Evolutionary conservation across 1,139 yeast genomes (phyloP).

Genomic region (Saccharomyces hybrid): DNA sequence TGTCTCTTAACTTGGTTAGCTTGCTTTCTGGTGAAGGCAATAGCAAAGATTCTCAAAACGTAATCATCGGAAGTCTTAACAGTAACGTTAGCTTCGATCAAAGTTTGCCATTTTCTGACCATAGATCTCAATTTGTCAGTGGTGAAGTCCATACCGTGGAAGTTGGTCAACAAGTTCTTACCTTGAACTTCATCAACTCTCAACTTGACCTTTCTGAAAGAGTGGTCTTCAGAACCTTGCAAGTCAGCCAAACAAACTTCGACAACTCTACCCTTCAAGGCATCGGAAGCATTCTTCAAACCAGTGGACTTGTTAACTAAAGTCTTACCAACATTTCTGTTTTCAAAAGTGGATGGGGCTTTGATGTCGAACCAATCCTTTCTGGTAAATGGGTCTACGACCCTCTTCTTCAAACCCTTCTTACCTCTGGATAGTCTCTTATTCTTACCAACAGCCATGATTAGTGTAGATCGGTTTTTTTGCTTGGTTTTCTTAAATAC

Average conservation of each 20-base stretch:
- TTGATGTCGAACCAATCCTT: conserved; percentile 93
- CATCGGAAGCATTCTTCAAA: conserved; percentile 87
- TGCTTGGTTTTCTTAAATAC: background rate
- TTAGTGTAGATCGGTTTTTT: conserved; percentile 26
- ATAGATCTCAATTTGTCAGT: conserved; percentile 84
- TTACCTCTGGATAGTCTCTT: conserved; percentile 94
- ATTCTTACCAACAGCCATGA: conserved; percentile 93
- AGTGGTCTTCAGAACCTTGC: conserved; percentile 89
- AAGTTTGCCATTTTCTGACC: conserved; percentile 90
- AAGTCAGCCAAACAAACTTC: conserved; percentile 84
- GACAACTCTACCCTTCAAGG: conserved; percentile 83
- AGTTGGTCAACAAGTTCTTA: conserved; percentile 86
- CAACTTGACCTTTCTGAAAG: conserved; percentile 81
- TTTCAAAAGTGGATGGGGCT: conserved; percentile 91
- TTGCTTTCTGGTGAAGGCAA: conserved; percentile 89
- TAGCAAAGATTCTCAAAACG: conserved; percentile 80
- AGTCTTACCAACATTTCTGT: conserved; percentile 92
- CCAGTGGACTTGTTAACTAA: conserved; percentile 90
- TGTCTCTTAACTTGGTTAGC: conserved; percentile 87
- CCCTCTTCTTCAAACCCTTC: conserved; percentile 94
- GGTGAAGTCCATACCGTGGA: conserved; percentile 91
- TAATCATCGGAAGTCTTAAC: conserved; percentile 89
- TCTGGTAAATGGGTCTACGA: conserved; percentile 90
- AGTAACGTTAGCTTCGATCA: conserved; percentile 85
- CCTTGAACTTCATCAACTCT: conserved; percentile 93